phyloP scores from a whole-genome alignment of 768 basidiomycete genomes.

The Serendipita sp. region DNA sequence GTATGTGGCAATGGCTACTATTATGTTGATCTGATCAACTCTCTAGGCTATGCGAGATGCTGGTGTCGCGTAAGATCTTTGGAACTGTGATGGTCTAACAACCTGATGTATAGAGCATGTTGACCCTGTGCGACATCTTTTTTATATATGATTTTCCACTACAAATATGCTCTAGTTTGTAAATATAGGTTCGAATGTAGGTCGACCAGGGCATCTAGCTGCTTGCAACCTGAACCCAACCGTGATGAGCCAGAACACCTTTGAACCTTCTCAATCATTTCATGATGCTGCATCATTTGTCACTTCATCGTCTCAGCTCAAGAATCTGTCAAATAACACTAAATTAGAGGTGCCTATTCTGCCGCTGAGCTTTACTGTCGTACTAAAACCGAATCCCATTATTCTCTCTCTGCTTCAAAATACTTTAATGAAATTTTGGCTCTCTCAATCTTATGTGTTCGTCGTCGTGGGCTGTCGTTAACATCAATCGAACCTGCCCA shows the following conservation, averaged over 20 bases:
- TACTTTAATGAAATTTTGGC: too few relatives aligned
- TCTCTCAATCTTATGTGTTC: too few relatives aligned
- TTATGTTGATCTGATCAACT: not conserved
- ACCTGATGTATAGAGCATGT: too few relatives aligned
- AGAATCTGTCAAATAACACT: slow-evolving; percentile 35
- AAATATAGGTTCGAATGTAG: not conserved
- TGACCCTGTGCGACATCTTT: not conserved
- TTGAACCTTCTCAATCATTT: not conserved
- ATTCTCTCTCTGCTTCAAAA: too few relatives aligned
- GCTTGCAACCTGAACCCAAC: not conserved
- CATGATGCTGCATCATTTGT: slow-evolving; percentile 16
- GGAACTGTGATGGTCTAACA: too few relatives aligned
- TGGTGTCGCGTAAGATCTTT: slow-evolving; percentile 37
- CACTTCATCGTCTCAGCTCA: slow-evolving; percentile 25
- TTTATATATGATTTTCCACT: not conserved
- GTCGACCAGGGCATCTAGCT: not conserved
- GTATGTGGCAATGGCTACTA: slow-evolving; percentile 25
- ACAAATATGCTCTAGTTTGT: not conserved
- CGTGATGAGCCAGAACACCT: not conserved
- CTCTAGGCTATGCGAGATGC: slow-evolving; percentile 63
- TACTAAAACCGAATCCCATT: too few relatives aligned
- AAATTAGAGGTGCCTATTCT: slow-evolving; percentile 9
- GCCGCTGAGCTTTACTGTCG: too few relatives aligned
- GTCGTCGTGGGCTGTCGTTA: too few relatives aligned
- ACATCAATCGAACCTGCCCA: too few relatives aligned